Conservation (phyloP, 2,329 filamentous ascomycete species). For the Furcasterigmium sp. region DNA sequence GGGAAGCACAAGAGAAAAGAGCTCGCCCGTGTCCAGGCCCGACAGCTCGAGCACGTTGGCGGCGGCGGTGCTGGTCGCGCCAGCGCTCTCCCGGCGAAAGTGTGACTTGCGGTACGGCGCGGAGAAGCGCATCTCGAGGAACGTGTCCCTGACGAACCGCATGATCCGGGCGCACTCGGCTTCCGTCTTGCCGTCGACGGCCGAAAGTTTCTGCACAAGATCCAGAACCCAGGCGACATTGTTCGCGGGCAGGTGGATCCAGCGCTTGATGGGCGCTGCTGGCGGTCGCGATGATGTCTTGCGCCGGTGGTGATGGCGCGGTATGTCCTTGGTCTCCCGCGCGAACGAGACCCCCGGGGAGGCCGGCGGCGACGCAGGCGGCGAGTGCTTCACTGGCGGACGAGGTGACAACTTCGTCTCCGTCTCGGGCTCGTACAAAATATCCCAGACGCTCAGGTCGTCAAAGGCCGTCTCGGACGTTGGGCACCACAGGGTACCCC, state of each 20-base stretch:
- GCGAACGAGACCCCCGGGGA: constrained; percentile 6
- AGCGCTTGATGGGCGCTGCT: constrained; percentile 7
- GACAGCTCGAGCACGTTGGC: background rate
- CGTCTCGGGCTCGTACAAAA: constrained; percentile 12
- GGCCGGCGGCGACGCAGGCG: constrained; percentile 2
- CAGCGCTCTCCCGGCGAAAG: constrained; percentile 6
- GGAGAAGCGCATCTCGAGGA: constrained; percentile 10
- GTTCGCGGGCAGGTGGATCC: constrained; percentile 12
- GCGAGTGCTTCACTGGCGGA: background rate
- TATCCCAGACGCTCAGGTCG: constrained; percentile 11
- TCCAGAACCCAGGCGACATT: constrained; percentile 14
- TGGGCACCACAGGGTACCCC: constrained; percentile 11
- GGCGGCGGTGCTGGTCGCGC: background rate
- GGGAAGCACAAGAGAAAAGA: constrained; percentile 12
- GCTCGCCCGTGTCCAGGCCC: background rate
- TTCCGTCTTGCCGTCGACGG: constrained; percentile 9
- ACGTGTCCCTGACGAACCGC: constrained; percentile 13
- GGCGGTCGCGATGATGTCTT: constrained; percentile 7
- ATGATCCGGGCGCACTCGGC: constrained; percentile 10
- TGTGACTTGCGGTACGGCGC: constrained; percentile 12
- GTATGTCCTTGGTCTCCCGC: constrained; percentile 5
- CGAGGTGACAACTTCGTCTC: constrained; percentile 8
- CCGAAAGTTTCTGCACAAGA: constrained; percentile 11
- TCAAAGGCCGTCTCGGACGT: constrained; percentile 10
- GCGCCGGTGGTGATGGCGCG: constrained; percentile 4